These are phyloP conservation scores for Echites panduratus DNA, from an alignment of 257 asterid genomes.

Conservation along the genomic window DNA sequence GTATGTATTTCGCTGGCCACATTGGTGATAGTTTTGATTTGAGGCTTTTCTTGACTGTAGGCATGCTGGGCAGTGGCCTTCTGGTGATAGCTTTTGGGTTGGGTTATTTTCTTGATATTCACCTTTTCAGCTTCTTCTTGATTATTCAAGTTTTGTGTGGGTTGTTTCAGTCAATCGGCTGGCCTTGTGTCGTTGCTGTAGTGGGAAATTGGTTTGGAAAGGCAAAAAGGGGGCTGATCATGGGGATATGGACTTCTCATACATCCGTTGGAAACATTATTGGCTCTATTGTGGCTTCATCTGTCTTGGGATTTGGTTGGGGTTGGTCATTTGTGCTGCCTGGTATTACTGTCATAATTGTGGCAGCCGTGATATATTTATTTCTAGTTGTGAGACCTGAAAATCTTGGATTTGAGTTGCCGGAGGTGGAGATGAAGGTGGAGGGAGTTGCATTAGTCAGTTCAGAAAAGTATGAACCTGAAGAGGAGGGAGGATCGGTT, in stretches of 20 bases:
- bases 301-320: conserved; percentile 81
- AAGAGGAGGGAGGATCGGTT: conserved; percentile 22
- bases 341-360: conserved; percentile 47
- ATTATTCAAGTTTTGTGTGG: conserved; percentile 75
- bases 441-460: conserved; percentile 69
- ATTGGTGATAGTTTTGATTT: conserved; percentile 71
- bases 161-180: conserved; percentile 83
- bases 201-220: conserved; percentile 92
- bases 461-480: conserved; percentile 33
- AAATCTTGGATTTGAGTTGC: conserved; percentile 48
- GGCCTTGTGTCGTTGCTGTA: conserved; percentile 95
- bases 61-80: conserved; percentile 88
- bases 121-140: conserved; percentile 48
- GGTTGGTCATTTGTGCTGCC: conserved; percentile 95
- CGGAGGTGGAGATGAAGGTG: conserved; percentile 47
- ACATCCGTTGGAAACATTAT: conserved; percentile 79
- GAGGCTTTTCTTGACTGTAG: conserved; percentile 61
- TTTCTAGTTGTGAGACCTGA: conserved; percentile 77
- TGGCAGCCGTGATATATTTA: conserved; percentile 41
- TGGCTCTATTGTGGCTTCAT: conserved; percentile 86
- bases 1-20: conserved; percentile 88
- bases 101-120: conserved; percentile 75
- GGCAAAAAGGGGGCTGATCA: conserved; percentile 76
- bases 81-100: conserved; percentile 60
- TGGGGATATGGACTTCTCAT: conserved; percentile 92